Evolutionary conservation across 192 early-diverging fungal genomes (phyloP).

Genomic region (Linnemannia elongata): DNA sequence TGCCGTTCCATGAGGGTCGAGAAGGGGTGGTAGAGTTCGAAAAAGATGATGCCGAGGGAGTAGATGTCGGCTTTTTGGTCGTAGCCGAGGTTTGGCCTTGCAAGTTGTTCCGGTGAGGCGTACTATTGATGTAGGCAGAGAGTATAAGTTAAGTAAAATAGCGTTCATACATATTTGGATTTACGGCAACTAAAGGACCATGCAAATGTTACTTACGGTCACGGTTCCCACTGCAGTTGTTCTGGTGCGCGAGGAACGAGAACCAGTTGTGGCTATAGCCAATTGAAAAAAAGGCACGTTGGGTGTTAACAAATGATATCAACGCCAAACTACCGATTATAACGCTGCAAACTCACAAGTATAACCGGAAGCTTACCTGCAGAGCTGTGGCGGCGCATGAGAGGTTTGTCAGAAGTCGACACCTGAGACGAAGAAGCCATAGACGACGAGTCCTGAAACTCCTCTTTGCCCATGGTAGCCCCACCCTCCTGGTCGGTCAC

Average conservation of each 20-base stretch:
- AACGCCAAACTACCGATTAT: too few species aligned
- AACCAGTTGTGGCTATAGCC: constrained; percentile 34
- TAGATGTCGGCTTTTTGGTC: constrained; percentile 93
- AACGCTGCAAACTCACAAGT: neutral
- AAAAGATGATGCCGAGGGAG: constrained; percentile 95
- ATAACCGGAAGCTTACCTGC: constrained; percentile 9
- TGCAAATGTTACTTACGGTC: constrained; percentile 63
- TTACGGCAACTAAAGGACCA: too few species aligned
- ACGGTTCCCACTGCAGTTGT: constrained; percentile 83
- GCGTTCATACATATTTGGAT: too few species aligned
- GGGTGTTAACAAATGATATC: neutral
- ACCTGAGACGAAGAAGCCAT: neutral
- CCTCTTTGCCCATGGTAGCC: constrained; percentile 12
- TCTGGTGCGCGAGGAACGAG: constrained; percentile 47
- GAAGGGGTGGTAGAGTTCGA: constrained; percentile 93
- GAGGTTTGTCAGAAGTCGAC: neutral
- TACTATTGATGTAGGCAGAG: constrained; percentile 59
- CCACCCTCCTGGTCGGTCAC: constrained; percentile 75
- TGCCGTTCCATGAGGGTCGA: constrained; percentile 93
- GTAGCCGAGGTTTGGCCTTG: constrained; percentile 64
- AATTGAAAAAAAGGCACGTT: neutral
- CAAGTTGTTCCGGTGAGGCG: constrained; percentile 89
- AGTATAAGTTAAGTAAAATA: neutral
- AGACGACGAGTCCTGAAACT: constrained; percentile 6
- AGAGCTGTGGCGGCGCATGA: constrained; percentile 40